These are phyloP conservation scores for Prunus campanulata DNA, from an alignment of 306 rosid genomes.

Conservation along the genomic window DNA sequence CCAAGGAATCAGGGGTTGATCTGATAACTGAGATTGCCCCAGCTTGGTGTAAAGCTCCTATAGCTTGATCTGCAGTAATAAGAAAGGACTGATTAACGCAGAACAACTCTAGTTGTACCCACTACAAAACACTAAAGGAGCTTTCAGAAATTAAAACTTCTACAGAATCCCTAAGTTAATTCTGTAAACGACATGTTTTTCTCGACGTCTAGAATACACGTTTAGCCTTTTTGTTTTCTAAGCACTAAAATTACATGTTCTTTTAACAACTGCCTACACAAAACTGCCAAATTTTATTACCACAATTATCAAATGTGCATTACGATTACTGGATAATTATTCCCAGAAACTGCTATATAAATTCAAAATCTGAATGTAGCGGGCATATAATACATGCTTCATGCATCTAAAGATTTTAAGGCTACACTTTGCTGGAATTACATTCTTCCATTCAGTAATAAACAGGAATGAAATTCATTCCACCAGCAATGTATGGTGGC, in stretches of 20 bases:
- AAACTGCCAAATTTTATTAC: neutral
- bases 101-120: neutral
- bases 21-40: constrained; percentile 66
- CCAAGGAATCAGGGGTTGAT: constrained; percentile 61
- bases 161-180: too few relatives aligned
- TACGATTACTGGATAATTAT: neutral
- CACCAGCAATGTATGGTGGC: neutral
- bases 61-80: constrained; percentile 52
- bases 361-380: neutral
- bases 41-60: constrained; percentile 63
- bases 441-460: neutral
- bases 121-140: too few relatives aligned
- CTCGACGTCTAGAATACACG: neutral
- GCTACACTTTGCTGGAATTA: neutral
- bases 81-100: neutral
- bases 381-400: neutral
- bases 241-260: neutral
- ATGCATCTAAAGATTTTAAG: constrained; percentile 12
- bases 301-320: neutral
- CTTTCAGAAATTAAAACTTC: too few relatives aligned
- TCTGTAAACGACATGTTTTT: neutral
- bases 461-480: neutral
- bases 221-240: neutral
- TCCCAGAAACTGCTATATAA: neutral
- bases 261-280: neutral